A percentile compares a stretch with the other conserved stretches of the same genome.
Evolutionary conservation across 78 protist genomes (phyloP).

Genomic region (Dictyostelium firmibasis): DNA sequence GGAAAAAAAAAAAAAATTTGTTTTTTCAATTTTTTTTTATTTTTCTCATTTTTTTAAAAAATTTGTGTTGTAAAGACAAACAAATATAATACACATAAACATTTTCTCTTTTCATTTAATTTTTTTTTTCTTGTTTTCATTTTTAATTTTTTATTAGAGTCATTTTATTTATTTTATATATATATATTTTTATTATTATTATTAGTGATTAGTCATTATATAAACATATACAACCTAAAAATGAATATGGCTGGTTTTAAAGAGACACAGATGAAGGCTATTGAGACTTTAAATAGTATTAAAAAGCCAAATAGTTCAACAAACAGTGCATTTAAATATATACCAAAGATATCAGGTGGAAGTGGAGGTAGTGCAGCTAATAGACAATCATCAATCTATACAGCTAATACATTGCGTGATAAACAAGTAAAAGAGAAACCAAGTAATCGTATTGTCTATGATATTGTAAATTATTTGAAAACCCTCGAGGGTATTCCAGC

Average conservation of each 20-base stretch:
- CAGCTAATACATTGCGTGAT: neutral
- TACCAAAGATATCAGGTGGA: neutral
- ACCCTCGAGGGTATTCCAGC: slow-evolving; percentile 20
- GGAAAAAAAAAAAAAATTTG: too few species aligned
- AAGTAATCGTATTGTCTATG: slow-evolving; percentile 15
- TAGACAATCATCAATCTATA: slow-evolving; percentile 8
- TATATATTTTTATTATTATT: neutral
- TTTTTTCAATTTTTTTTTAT: too few species aligned
- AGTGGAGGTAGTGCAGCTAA: neutral
- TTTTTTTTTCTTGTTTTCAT: neutral
- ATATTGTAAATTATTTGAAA: slow-evolving; percentile 21
- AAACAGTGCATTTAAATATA: neutral
- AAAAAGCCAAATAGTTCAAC: neutral
- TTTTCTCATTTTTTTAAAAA: too few species aligned
- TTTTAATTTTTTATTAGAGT: neutral
- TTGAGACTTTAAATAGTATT: neutral
- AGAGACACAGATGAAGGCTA: slow-evolving; percentile 1
- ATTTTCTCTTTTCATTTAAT: neutral
- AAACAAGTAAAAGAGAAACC: slow-evolving; percentile 16
- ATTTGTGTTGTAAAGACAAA: neutral
- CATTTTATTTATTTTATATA: neutral
- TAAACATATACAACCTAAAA: neutral
- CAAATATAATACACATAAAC: neutral
- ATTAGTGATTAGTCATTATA: neutral
- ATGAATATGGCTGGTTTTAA: slow-evolving; percentile 7